phyloP scores from a whole-genome alignment of 2,329 filamentous ascomycete species.

The Chrysosphaeria jannelii region DNA sequence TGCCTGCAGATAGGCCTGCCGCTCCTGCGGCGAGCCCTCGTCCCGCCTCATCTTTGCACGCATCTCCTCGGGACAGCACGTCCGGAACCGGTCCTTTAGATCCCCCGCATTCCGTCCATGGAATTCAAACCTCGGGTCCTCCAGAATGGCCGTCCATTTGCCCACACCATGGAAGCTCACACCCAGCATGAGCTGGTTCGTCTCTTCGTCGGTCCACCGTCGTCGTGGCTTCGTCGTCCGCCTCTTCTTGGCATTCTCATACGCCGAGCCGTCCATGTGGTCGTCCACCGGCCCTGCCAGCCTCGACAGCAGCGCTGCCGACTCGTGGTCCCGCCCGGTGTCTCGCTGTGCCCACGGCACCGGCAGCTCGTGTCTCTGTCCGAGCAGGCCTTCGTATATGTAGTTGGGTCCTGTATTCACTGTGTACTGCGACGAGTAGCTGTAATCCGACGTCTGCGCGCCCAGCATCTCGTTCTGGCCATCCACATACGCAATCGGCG shows the following conservation, averaged over 20 bases:
- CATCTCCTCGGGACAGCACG: constrained; percentile 31
- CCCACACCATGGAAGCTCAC: constrained; percentile 32
- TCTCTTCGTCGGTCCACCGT: constrained; percentile 36
- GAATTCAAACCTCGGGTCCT: constrained; percentile 28
- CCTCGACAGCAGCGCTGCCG: constrained; percentile 2
- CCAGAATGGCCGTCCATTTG: constrained; percentile 32
- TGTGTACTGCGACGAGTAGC: constrained; percentile 12
- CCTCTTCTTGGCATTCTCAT: constrained; percentile 13
- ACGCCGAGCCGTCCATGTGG: constrained; percentile 3
- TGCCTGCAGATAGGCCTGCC: no score
- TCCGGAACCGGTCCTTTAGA: constrained; percentile 34
- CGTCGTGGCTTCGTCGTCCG: constrained; percentile 24
- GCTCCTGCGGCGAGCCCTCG: constrained; percentile 1
- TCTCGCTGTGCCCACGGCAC: constrained; percentile 1
- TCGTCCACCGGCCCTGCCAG: constrained; percentile 1
- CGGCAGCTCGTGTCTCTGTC: not conserved
- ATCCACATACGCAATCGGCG: constrained; percentile 26
- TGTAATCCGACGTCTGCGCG: constrained; percentile 11
- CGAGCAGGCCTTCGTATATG: constrained; percentile 1
- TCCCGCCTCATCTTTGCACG: constrained; percentile 11
- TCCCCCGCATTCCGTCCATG: constrained; percentile 29
- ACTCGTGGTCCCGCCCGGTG: constrained; percentile 5
- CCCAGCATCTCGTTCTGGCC: constrained; percentile 19
- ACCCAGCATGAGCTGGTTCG: constrained; percentile 27
- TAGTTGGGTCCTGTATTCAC: constrained; percentile 1